Evolutionary conservation across 1,284 basidiomycete species (phyloP).

Genomic region (Somion occarium): DNA sequence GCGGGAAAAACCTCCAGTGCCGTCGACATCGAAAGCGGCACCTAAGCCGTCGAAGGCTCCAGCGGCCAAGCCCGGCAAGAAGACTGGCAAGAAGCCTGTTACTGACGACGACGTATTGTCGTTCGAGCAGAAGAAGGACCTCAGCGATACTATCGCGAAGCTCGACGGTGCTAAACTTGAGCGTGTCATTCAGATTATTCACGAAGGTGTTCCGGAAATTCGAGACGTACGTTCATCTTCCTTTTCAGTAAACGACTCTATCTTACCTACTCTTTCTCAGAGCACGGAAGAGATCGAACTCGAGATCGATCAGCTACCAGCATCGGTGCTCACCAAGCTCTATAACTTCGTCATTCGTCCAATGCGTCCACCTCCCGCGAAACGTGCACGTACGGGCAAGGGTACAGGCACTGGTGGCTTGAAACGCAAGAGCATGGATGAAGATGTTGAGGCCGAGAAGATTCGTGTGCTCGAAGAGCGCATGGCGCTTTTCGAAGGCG

Average conservation of each 20-base stretch:
- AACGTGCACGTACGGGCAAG: constrained; percentile 65
- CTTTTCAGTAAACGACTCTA: constrained; percentile 1
- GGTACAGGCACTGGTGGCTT: constrained; percentile 82
- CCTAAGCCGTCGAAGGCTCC: constrained; percentile 4
- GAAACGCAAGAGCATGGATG: constrained; percentile 89
- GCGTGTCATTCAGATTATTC: constrained; percentile 88
- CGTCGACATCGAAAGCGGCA: constrained; percentile 55
- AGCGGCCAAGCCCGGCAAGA: constrained; percentile 43
- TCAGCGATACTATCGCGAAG: constrained; percentile 85
- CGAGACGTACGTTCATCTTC: constrained; percentile 65
- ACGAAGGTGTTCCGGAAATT: constrained; percentile 84
- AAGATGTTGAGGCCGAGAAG: constrained; percentile 85
- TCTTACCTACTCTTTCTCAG: constrained; percentile 36
- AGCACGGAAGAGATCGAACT: constrained; percentile 95
- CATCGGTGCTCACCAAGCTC: constrained; percentile 80
- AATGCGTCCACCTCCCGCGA: constrained; percentile 50
- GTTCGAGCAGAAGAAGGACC: constrained; percentile 94
- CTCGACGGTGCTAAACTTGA: constrained; percentile 78
- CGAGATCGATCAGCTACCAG: constrained; percentile 88
- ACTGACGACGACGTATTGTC: constrained; percentile 70
- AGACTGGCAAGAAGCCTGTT: constrained; percentile 34
- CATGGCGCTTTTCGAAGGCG: constrained; percentile 69
- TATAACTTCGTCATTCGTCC: constrained; percentile 92
- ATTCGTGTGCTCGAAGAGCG: constrained; percentile 83
- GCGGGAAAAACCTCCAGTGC: constrained; percentile 34